These are phyloP conservation scores for Corylus americana DNA, from an alignment of 306 rosid genomes.

Conservation along the genomic window DNA sequence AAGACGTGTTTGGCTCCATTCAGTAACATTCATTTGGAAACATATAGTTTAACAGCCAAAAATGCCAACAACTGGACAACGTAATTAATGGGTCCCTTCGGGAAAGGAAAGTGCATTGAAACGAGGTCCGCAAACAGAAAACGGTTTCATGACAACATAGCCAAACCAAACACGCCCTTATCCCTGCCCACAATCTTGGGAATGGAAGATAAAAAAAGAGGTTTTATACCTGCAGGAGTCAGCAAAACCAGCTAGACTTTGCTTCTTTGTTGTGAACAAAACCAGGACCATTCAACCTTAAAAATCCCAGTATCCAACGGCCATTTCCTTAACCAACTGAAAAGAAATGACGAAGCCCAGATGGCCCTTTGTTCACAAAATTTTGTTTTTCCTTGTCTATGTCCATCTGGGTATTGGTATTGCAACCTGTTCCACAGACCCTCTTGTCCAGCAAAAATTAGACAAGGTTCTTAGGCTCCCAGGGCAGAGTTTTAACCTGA, in stretches of 20 bases:
- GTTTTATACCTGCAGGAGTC: neutral
- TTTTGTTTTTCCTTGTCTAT: conserved; percentile 19
- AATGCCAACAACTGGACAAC: too few species aligned
- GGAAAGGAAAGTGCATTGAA: too few species aligned
- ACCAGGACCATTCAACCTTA: neutral
- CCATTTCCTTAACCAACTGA: neutral
- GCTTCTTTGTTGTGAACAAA: neutral
- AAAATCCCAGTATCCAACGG: neutral
- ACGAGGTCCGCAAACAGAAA: neutral
- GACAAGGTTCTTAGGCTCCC: conserved; percentile 54
- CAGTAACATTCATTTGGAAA: neutral
- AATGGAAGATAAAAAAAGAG: neutral
- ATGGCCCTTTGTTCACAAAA: conserved; percentile 25
- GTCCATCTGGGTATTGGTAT: conserved; percentile 30
- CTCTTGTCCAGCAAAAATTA: conserved; percentile 42
- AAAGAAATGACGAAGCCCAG: conserved; percentile 27
- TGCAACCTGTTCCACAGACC: conserved; percentile 24
- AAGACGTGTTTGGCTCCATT: neutral
- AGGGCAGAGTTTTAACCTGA: conserved; percentile 52
- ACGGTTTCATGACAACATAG: neutral
- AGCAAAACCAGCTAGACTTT: neutral
- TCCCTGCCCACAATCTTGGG: neutral
- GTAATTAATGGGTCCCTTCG: too few species aligned
- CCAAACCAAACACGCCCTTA: neutral
- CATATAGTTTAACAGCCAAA: too few species aligned